These are phyloP conservation scores for Corchorus capsularis DNA, from an alignment of 345 rosid species.

Conservation along the genomic window DNA sequence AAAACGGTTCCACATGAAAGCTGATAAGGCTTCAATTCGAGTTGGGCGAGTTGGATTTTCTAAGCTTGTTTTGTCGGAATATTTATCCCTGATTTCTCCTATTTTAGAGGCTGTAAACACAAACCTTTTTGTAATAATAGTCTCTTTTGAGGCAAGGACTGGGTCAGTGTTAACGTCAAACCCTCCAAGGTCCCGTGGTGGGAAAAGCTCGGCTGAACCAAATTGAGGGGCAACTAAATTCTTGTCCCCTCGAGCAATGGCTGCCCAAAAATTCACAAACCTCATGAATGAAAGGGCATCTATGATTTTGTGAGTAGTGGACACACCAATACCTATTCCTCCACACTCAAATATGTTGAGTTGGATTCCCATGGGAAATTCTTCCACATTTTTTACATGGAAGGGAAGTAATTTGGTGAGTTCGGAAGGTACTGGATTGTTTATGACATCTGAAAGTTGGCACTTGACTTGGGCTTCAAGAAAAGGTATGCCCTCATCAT, in stretches of 20 bases:
- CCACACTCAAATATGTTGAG: not conserved
- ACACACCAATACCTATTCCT: not conserved
- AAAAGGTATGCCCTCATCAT: not conserved
- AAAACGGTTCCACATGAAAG: not conserved
- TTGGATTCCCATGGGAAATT: not conserved
- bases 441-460: not conserved
- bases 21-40: conserved; percentile 22
- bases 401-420: not conserved
- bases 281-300: not conserved
- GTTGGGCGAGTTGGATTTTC: not conserved
- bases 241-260: not conserved
- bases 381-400: not conserved
- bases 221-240: no score
- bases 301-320: not conserved
- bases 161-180: not conserved
- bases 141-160: not conserved
- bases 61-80: not conserved
- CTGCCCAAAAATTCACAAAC: not conserved
- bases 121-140: not conserved
- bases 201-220: no score
- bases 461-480: not conserved
- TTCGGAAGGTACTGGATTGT: not conserved
- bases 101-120: not conserved
- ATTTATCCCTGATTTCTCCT: conserved; percentile 1
- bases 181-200: not conserved